phyloP scores from a whole-genome alignment of 2,329 filamentous ascomycete genomes.

The Daldinia sp. region DNA sequence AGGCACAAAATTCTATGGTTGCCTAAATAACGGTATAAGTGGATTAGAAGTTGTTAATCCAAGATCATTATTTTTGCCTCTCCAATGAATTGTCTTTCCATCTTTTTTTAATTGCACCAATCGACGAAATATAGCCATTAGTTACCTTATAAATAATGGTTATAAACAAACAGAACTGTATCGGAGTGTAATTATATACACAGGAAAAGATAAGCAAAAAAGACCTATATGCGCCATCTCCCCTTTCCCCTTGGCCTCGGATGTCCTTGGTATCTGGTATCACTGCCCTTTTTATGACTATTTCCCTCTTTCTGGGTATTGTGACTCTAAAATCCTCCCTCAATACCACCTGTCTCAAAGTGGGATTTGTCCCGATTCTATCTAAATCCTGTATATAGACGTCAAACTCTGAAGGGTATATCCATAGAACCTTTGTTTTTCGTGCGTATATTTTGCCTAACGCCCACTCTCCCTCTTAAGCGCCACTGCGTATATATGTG shows the following conservation, averaged over 20 bases:
- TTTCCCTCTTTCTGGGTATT: not conserved
- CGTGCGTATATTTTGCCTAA: not conserved
- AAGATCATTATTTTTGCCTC: conserved; percentile 17
- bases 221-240: conserved; percentile 15
- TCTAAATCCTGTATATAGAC: not conserved
- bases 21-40: not conserved
- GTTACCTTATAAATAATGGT: not conserved
- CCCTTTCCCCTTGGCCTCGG: conserved; percentile 1
- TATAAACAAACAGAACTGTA: no score
- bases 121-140: conserved; percentile 4
- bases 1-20: no score
- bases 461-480: not conserved
- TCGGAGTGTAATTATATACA: no score
- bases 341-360: not conserved
- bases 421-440: not conserved
- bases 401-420: not conserved
- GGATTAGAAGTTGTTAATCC: not conserved
- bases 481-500: not conserved
- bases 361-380: not conserved
- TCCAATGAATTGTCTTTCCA: not conserved
- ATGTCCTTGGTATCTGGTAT: conserved; percentile 6
- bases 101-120: not conserved
- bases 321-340: not conserved
- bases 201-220: not conserved
- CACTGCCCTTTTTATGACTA: conserved; percentile 9